Evolutionary conservation across 2,329 filamentous ascomycete genomes (phyloP).

Genomic region (Phialophora tarda): DNA sequence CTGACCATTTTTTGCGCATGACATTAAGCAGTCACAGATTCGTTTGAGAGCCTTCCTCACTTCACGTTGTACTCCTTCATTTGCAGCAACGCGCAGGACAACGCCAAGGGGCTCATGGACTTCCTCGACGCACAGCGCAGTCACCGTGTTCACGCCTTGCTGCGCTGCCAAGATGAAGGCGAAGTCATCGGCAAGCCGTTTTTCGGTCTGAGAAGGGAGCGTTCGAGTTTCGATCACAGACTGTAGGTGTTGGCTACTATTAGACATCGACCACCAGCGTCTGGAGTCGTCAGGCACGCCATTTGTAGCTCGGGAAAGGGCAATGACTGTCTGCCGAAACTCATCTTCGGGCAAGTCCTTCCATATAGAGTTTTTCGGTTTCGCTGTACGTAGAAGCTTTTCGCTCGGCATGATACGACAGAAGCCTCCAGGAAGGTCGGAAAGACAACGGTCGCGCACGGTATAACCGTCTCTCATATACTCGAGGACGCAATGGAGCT

Average conservation of each 20-base stretch:
- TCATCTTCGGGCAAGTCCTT: conserved; percentile 26
- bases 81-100: conserved; percentile 24
- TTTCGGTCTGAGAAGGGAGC: conserved; percentile 36
- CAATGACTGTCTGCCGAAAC: conserved; percentile 37
- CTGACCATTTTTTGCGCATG: conserved; percentile 16
- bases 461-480: neutral
- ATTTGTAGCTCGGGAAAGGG: conserved; percentile 30
- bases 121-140: conserved; percentile 44
- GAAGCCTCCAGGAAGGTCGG: neutral
- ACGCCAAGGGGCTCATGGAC: conserved; percentile 12
- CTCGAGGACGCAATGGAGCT: neutral
- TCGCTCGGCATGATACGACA: neutral
- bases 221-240: neutral
- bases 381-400: conserved; percentile 31
- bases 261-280: conserved; percentile 18
- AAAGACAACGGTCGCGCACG: neutral
- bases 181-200: conserved; percentile 42
- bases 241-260: neutral
- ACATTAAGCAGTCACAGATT: conserved; percentile 23
- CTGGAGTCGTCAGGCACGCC: conserved; percentile 21
- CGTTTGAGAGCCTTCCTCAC: conserved; percentile 2
- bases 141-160: conserved; percentile 40
- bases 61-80: conserved; percentile 21
- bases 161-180: conserved; percentile 43
- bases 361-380: conserved; percentile 37